Evolutionary conservation across 208 protist species (phyloP).

Genomic region (Porcisia hertigi): DNA sequence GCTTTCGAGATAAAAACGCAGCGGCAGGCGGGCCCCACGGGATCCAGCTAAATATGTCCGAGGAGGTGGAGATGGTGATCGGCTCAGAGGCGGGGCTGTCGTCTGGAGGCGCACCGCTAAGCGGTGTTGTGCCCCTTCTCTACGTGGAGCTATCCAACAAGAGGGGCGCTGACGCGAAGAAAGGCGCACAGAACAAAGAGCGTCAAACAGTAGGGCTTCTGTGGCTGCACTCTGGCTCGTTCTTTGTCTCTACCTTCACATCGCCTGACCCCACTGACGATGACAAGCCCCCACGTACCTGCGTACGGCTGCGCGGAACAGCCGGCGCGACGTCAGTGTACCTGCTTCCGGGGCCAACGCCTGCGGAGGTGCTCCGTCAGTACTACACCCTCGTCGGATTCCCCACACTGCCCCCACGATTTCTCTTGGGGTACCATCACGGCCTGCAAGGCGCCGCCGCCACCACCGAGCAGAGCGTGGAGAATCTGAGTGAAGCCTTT

Average conservation of each 20-base stretch:
- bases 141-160: constrained; percentile 21
- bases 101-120: background rate
- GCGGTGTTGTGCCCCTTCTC: constrained; percentile 28
- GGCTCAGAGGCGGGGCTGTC: constrained; percentile 2
- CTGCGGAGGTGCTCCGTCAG: constrained; percentile 84
- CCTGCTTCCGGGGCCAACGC: constrained; percentile 89
- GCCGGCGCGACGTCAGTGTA: constrained; percentile 94
- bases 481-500: constrained; percentile 33
- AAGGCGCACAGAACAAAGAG: background rate
- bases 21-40: background rate
- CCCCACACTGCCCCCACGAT: constrained; percentile 92
- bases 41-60: constrained; percentile 21
- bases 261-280: background rate
- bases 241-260: constrained; percentile 22
- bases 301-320: constrained; percentile 52
- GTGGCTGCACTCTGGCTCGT: constrained; percentile 43
- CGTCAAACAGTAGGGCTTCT: constrained; percentile 41
- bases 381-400: constrained; percentile 94
- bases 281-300: constrained; percentile 1
- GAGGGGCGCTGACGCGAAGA: background rate
- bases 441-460: constrained; percentile 16
- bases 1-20: background rate
- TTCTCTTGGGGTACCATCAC: constrained; percentile 97
- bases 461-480: constrained; percentile 13
- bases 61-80: constrained; percentile 21